Evolutionary conservation across 2,329 filamentous ascomycete species (phyloP).

Genomic region (Ophiocordyceps robertsii): DNA sequence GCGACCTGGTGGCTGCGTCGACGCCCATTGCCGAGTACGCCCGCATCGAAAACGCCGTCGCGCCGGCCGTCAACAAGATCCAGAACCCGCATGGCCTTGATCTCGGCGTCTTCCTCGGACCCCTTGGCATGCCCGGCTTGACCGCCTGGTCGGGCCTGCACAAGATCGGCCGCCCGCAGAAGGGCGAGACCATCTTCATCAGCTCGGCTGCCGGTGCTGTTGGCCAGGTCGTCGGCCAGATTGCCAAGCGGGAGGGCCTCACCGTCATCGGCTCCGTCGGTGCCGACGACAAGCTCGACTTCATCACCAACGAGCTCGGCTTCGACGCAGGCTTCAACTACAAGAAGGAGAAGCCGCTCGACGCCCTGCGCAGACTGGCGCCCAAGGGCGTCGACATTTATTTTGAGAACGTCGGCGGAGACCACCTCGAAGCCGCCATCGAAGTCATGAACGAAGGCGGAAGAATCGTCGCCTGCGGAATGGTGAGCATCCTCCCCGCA

Average conservation of each 20-base stretch:
- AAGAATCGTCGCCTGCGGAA: slow-evolving; percentile 50
- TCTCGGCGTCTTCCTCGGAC: slow-evolving; percentile 54
- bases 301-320: slow-evolving; percentile 35
- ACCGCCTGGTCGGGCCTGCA: slow-evolving; percentile 59
- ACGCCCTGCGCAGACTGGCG: slow-evolving; percentile 56
- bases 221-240: slow-evolving; percentile 69
- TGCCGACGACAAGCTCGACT: slow-evolving; percentile 66
- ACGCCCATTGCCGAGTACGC: slow-evolving; percentile 59
- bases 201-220: slow-evolving; percentile 71
- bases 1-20: slow-evolving; percentile 49
- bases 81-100: slow-evolving; percentile 59
- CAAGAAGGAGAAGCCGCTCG: slow-evolving; percentile 61
- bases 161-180: slow-evolving; percentile 48
- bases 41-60: slow-evolving; percentile 31
- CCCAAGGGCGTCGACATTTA: slow-evolving; percentile 65
- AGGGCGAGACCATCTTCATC: slow-evolving; percentile 67
- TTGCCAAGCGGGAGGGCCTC: slow-evolving; percentile 70
- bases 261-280: slow-evolving; percentile 71
- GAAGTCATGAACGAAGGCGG: slow-evolving; percentile 43
- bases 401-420: slow-evolving; percentile 40
- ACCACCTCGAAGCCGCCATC: slow-evolving; percentile 34
- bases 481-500: slow-evolving; percentile 29
- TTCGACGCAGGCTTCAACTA: slow-evolving; percentile 67
- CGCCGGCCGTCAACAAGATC: slow-evolving; percentile 36
- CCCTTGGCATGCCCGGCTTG: slow-evolving; percentile 48